These are phyloP conservation scores for Cucurbita ficifolia DNA, from an alignment of 306 rosid species.

Conservation along the genomic window DNA sequence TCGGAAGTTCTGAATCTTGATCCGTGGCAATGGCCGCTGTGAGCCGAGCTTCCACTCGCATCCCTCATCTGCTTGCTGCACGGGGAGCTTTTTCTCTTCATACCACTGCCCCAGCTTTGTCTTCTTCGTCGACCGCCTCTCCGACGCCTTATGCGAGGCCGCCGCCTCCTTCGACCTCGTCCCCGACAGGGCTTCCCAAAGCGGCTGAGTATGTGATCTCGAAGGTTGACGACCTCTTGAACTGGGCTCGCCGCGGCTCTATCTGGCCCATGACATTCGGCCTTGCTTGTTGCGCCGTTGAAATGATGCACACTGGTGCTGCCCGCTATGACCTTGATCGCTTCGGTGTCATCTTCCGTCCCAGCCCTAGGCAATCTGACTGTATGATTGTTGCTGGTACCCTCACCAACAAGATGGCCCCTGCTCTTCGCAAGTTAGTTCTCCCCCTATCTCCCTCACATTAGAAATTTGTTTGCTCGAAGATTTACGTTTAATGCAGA, in stretches of 20 bases:
- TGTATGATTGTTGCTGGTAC: constrained; percentile 98
- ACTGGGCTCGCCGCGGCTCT: constrained; percentile 93
- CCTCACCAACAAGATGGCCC: constrained; percentile 99
- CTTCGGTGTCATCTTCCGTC: constrained; percentile 86
- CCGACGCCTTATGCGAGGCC: constrained; percentile 46
- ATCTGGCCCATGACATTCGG: constrained; percentile 99
- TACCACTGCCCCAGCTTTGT: constrained; percentile 46
- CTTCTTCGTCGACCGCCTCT: constrained; percentile 17
- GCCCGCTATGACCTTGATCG: constrained; percentile 93
- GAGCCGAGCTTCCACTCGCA: constrained; percentile 37
- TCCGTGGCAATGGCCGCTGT: constrained; percentile 44
- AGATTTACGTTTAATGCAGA: not conserved
- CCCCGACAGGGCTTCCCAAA: constrained; percentile 64
- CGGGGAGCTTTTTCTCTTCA: constrained; percentile 43
- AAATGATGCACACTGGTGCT: constrained; percentile 98
- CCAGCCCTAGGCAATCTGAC: constrained; percentile 94
- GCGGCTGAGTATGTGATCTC: constrained; percentile 83
- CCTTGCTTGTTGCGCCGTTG: constrained; percentile 97
- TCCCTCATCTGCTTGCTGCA: constrained; percentile 31
- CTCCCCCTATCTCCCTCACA: not conserved
- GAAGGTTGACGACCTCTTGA: constrained; percentile 82
- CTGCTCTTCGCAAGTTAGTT: constrained; percentile 87
- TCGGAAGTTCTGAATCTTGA: not conserved
- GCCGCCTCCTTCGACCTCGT: constrained; percentile 39
- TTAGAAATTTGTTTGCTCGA: not conserved